Evolutionary conservation across 2,329 filamentous ascomycete species (phyloP), one percentile per base, ranked within the genome.

Genomic region (Epichloe sp.): DNA sequence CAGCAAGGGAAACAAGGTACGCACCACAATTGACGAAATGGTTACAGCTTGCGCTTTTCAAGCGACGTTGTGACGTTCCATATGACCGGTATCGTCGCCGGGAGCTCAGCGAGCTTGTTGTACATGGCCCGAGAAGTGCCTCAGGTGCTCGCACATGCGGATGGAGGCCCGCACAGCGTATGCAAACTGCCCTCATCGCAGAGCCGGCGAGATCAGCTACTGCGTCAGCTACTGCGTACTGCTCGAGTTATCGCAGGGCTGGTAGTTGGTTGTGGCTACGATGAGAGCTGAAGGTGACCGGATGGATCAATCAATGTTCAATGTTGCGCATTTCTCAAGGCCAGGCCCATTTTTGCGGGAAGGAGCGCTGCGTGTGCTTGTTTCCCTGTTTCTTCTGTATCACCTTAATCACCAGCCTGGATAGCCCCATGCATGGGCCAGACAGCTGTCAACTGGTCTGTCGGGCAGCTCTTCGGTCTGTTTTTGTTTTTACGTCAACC

Each of bases 21-120:
- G 48, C 53, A 68, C 65, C 56, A 50, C 53, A 55, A 14, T 54
- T 54, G 40, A 69, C 65, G 53, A 69, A 69, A 56, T 69, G 67
- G 52, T 69, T 69, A 52, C 59, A 66, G 50, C 41, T 52, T 12
- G 57, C 60, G 57, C 60, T 63, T 43, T 62, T 58, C 45, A 52
- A 58, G 43, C 65, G 61, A 57, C 59, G 58, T 48, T 44, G 53
- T 46, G 48, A 41, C 37, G 43, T 35, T 19, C 51, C 53, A 51
- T 51, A 54, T 43, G 35, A 19, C 19, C 37, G 17, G 21, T 26
- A 31, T n/a, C 21, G 38, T 15, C 14, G 36, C 43, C 23, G 49
- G 10, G 41, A 42, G 34, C 47, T 45, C 38, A 41, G 48, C 26
- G 45, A 38, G 17, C 15, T 17, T 52, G 35, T 44, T 12, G 49